These are phyloP conservation scores for Naganishia sp. DNA, from an alignment of 1,284 basidiomycete species.

Conservation along the genomic window DNA sequence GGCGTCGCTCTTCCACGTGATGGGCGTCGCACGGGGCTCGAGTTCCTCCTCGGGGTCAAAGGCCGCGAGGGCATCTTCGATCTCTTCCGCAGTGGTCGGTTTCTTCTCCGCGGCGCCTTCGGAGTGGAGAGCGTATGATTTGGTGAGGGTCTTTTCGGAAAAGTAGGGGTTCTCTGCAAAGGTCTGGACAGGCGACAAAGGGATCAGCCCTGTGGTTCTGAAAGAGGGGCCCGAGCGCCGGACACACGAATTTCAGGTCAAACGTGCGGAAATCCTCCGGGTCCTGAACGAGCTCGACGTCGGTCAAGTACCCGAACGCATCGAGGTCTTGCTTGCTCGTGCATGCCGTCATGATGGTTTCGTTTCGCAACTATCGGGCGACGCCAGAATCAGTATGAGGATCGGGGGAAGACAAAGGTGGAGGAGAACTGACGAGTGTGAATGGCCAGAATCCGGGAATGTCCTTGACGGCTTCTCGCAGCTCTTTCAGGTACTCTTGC, in stretches of 20 bases:
- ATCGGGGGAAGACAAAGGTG: not conserved
- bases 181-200: slow-evolving; percentile 13
- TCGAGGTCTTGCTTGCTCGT: slow-evolving; percentile 46
- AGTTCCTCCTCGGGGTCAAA: slow-evolving; percentile 33
- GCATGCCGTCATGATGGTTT: slow-evolving; percentile 35
- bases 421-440: slow-evolving; percentile 10
- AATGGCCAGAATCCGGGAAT: slow-evolving; percentile 35
- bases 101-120: slow-evolving; percentile 3
- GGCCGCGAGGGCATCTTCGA: slow-evolving; percentile 1
- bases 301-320: slow-evolving; percentile 46
- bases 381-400: not conserved
- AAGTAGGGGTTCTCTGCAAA: slow-evolving; percentile 55
- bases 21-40: slow-evolving; percentile 37
- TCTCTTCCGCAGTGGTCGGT: not conserved
- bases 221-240: not conserved
- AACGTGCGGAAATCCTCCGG: slow-evolving; percentile 48
- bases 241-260: slow-evolving; percentile 51
- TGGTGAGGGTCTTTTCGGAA: slow-evolving; percentile 46
- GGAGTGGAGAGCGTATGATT: slow-evolving; percentile 43
- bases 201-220: not conserved
- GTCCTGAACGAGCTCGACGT: slow-evolving; percentile 51
- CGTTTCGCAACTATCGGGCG: slow-evolving; percentile 39
- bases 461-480: slow-evolving; percentile 22
- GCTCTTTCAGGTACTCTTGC: slow-evolving; percentile 13
- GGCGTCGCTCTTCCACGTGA: slow-evolving; percentile 57